Percentiles rank a stretch among this genome's conserved stretches.
phyloP scores from a whole-genome alignment of 805 yeast genomes.

The Pichia sporocuriosa region DNA sequence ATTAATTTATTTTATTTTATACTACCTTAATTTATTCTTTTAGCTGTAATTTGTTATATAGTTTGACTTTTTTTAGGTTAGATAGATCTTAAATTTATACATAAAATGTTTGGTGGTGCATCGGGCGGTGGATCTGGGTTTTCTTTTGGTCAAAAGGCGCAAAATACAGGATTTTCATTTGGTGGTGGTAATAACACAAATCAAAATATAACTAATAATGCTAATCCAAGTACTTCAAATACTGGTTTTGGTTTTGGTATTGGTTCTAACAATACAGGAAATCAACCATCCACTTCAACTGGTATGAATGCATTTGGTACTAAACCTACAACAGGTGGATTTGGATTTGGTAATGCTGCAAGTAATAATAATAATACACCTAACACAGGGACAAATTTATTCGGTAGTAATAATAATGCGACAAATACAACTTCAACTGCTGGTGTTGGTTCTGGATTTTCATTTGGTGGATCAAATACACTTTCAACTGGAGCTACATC shows the following conservation, averaged over 20 bases:
- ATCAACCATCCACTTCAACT: conserved; percentile 13
- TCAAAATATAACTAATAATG: not conserved
- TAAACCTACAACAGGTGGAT: conserved; percentile 7
- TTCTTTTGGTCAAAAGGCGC: conserved; percentile 7
- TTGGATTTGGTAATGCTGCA: conserved; percentile 20
- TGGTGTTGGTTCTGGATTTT: conserved; percentile 16
- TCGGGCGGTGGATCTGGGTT: conserved; percentile 2
- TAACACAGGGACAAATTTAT: conserved; percentile 16
- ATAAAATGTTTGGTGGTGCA: conserved; percentile 6
- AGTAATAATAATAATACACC: conserved; percentile 10
- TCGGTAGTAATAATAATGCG: conserved; percentile 18
- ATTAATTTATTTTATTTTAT: too few species aligned
- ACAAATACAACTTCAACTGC: not conserved
- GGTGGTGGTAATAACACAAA: conserved; percentile 1
- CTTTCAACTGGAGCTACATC: conserved; percentile 12
- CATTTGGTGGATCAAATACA: conserved; percentile 9
- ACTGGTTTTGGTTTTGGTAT: not conserved
- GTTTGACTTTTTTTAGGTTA: too few species aligned
- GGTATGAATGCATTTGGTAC: not conserved
- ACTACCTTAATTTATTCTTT: too few species aligned
- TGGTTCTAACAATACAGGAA: not conserved
- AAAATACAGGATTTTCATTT: conserved; percentile 4
- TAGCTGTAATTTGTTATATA: too few species aligned
- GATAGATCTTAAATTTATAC: too few species aligned
- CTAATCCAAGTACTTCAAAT: not conserved